Base-by-base conservation (phyloP, 2,329 filamentous ascomycete species). In the Aspergillus fischeri region DNA sequence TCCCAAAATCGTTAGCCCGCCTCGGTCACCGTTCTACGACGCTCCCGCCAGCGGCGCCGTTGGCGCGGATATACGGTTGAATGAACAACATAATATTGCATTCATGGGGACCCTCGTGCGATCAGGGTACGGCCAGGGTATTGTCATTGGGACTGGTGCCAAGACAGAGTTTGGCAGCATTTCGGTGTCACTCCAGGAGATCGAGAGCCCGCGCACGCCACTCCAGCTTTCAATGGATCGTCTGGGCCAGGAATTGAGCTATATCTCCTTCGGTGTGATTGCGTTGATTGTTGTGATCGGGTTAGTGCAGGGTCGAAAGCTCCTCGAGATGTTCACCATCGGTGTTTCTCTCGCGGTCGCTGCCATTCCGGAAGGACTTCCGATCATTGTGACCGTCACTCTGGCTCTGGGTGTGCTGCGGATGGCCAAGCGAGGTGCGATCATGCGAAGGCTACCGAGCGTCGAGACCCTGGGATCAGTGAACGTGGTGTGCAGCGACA, bases 401-500 rank as follows among this genome's bases (percentile, higher is more conserved):
- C 81, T 99, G 55, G 94, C 94, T 42, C 82, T 99, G 14, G 95
- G 94, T 14, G 95, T 99, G 8, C 85, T 99, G 68, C 87, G 94
- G 57, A 99, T 99, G 94, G 95, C 94, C 59, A 91, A 87, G 69
- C 86, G 93, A 66, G 91, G 96, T 71, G 94, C 94, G 8, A 99
- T 99, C 72, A 93, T 99, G 59, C 89, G 94, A 64, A 88, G 90
- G 70, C 88, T 99, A 76, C 95, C 95, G 24, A 97, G 94, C 74
- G 95, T 99, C 8, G 94, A 99, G 73, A 99, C 94, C 0, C 78
- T 99, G 4, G 95, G 95, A 8, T 97, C 92, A n/a, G 94, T 99
- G 58, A 99, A 97, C 68, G 92, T 99, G n/a, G 91, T 99, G 6
- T 99, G 95, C 78, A 97, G 92, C 65, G 94, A 99, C 80, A 99